These are phyloP conservation scores for Thamnidium elegans DNA, from an alignment of 192 early-diverging fungal genomes.

Conservation along the genomic window DNA sequence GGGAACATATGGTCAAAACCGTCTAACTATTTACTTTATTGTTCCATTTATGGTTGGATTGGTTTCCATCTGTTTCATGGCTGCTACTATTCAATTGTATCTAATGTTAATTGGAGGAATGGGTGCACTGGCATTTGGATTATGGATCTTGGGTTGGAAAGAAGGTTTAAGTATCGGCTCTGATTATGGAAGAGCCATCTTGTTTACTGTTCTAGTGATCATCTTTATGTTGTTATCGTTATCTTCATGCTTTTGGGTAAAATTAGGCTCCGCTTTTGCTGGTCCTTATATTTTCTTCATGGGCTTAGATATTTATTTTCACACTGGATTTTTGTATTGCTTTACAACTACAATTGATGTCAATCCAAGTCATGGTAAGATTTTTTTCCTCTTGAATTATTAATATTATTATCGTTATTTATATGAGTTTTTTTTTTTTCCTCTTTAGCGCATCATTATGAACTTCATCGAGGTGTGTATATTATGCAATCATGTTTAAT, in stretches of 20 bases:
- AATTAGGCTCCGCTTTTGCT: constrained; percentile 30
- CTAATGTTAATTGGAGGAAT: constrained; percentile 37
- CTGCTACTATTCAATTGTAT: constrained; percentile 35
- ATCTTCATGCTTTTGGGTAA: constrained; percentile 18
- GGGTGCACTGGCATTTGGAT: constrained; percentile 36
- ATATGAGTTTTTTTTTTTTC: background rate
- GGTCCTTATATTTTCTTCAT: constrained; percentile 41
- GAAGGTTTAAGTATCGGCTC: constrained; percentile 33
- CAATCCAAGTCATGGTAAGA: constrained; percentile 23
- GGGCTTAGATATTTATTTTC: constrained; percentile 40
- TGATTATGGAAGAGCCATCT: constrained; percentile 33
- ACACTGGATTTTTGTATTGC: constrained; percentile 39
- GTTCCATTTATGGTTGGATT: constrained; percentile 37
- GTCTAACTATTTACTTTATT: constrained; percentile 36
- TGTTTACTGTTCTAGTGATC: constrained; percentile 34
- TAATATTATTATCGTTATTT: background rate
- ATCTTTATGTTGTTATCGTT: constrained; percentile 27
- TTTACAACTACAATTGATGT: constrained; percentile 16
- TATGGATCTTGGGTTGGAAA: constrained; percentile 48
- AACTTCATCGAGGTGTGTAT: background rate
- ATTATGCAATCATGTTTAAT: constrained; percentile 13
- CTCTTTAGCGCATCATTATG: background rate
- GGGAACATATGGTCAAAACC: constrained; percentile 24
- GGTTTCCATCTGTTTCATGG: constrained; percentile 32
- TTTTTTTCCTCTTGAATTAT: no score